phyloP scores from a whole-genome alignment of 148 eudicot species.

The Silene conica region DNA sequence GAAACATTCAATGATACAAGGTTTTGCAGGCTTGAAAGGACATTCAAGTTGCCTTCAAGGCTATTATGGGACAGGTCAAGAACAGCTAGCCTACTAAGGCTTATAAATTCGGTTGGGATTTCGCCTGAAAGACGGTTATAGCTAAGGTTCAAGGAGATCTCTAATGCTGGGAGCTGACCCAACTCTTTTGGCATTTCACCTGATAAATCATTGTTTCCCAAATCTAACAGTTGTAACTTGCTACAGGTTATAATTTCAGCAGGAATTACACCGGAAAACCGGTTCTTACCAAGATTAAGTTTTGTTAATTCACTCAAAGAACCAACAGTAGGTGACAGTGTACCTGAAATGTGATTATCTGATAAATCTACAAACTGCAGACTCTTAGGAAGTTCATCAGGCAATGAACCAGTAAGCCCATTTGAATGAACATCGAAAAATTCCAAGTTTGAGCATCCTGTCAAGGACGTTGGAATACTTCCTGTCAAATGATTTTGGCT shows the following conservation, averaged over 20 bases:
- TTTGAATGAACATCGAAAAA: conserved; percentile 90
- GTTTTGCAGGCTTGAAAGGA: conserved; percentile 62
- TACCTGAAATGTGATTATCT: conserved; percentile 64
- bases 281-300: conserved; percentile 67
- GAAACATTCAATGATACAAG: conserved; percentile 83
- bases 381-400: conserved; percentile 60
- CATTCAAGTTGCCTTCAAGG: conserved; percentile 54
- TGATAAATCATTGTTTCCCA: conserved; percentile 68
- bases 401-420: conserved; percentile 54
- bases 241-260: conserved; percentile 66
- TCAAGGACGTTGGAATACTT: conserved; percentile 54
- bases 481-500: conserved; percentile 65
- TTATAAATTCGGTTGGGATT: conserved; percentile 66
- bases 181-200: conserved; percentile 81
- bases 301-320: conserved; percentile 64
- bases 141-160: conserved; percentile 85
- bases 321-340: conserved; percentile 51
- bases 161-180: conserved; percentile 77
- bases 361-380: conserved; percentile 82
- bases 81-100: conserved; percentile 58
- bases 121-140: conserved; percentile 61
- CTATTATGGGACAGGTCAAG: conserved; percentile 87
- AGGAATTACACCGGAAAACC: conserved; percentile 69
- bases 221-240: conserved; percentile 72
- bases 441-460: conserved; percentile 62